phyloP scores from a whole-genome alignment of 495 filamentous ascomycete species.

The Hypoxylon lienhwacheense region DNA sequence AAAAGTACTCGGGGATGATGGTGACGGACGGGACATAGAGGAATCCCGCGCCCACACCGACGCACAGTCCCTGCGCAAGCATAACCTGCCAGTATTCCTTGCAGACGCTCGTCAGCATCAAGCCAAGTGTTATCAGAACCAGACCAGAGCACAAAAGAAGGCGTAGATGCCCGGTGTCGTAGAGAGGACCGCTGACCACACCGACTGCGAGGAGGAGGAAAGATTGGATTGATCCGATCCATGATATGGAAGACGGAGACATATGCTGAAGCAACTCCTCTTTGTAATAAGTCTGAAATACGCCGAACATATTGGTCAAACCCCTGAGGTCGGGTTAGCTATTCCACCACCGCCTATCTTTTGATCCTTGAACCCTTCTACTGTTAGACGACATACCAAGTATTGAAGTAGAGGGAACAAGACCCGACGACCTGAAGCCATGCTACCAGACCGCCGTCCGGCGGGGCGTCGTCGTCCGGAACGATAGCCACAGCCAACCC shows the following conservation, averaged over 20 bases:
- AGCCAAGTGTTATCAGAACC: conserved; percentile 17
- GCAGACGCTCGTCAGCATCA: conserved; percentile 23
- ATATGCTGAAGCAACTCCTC: conserved; percentile 39
- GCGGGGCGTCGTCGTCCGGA: neutral
- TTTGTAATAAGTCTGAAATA: conserved; percentile 72
- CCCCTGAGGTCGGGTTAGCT: conserved; percentile 49
- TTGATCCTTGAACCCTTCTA: neutral
- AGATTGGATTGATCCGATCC: conserved; percentile 56
- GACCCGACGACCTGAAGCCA: conserved; percentile 60
- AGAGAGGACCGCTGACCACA: conserved; percentile 54
- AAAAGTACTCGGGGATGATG: conserved; percentile 66
- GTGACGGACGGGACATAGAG: conserved; percentile 65
- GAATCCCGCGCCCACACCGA: conserved; percentile 58
- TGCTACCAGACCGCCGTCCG: conserved; percentile 42
- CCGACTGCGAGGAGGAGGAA: conserved; percentile 56
- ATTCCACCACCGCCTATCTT: neutral
- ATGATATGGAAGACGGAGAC: conserved; percentile 52
- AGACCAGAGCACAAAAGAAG: conserved; percentile 11
- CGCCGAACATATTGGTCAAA: conserved; percentile 67
- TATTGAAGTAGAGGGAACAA: conserved; percentile 62
- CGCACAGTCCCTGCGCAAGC: conserved; percentile 58
- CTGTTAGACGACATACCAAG: conserved; percentile 49
- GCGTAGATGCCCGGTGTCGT: conserved; percentile 58
- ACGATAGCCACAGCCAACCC: neutral
- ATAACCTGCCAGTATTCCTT: conserved; percentile 56